Base-by-base conservation (phyloP, 139 green algal genomes). In the Chlamydomonas sphaeroides region DNA sequence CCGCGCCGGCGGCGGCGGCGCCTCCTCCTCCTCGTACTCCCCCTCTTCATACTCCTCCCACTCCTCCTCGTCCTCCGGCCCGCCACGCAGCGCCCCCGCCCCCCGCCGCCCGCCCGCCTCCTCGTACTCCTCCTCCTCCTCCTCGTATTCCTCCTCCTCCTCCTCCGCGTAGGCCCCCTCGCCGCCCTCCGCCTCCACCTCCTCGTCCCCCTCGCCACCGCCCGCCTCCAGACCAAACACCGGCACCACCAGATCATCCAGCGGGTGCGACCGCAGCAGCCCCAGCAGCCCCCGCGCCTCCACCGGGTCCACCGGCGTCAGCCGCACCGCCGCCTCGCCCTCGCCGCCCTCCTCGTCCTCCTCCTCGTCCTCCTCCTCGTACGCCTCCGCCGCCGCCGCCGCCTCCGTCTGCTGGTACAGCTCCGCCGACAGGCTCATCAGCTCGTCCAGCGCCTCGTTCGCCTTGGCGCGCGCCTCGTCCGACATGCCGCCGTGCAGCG, bases 341-440 rank as follows among this genome's bases (percentile, higher is more conserved):
- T 56, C 51, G 33, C 45, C 51, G 25, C 35, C 51, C 25, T 49
- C 72, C 56, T 59, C 72, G 48, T 80, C 56, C 26, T 33, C 51
- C 51, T 25, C 71, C 14, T 53, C 71, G 49, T n/a, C n/a, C n/a
- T n/a, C n/a, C n/a, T 53, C 45, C 45, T 21, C 45, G 14, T 21
- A 53, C 45, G 45, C 69, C 53, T 68, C 53, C 33, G 23, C 73
- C 56, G 8, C 41, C 41, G 15, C 73, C 57, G 26, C 28, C 15
- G 38, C 73, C 39, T 69, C 73, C n/a, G n/a, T n/a, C n/a, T n/a
- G n/a, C n/a, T n/a, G n/a, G n/a, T 68, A 79, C 71, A 41, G 18
- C 71, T 79, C 71, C 0, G 10, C 38, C 3, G 39, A 25, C 71
- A 66, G 51, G 17, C 26, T 53, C 51, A 67, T 57, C 30, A 59